phyloP scores from a whole-genome alignment of 345 rosid genomes.

The Cardamine occulta region DNA sequence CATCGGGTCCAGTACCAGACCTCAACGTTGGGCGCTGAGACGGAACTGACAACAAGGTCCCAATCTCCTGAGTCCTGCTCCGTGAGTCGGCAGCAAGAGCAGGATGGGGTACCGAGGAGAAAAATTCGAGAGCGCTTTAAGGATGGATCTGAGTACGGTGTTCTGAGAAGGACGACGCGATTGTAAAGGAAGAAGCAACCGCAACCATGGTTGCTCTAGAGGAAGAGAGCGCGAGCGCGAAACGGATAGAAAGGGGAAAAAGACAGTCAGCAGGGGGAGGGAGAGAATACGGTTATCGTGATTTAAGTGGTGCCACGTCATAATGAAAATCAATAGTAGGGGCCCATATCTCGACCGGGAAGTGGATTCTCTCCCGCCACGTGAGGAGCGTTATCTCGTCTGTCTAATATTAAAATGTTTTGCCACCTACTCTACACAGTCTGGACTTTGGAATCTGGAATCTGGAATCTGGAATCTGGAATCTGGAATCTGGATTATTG shows the following conservation, averaged over 20 bases:
- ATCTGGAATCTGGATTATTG: too few relatives aligned
- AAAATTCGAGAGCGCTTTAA: constrained; percentile 25
- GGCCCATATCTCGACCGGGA: not conserved
- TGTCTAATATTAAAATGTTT: not conserved
- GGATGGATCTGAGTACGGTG: constrained; percentile 25
- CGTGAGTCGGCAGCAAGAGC: constrained; percentile 5
- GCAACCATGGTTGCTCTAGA: constrained; percentile 49
- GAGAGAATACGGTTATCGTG: constrained; percentile 4
- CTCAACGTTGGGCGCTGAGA: constrained; percentile 56
- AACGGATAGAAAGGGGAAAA: not conserved
- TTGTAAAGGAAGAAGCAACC: constrained; percentile 50
- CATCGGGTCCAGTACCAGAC: constrained; percentile 65
- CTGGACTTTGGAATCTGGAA: too few relatives aligned
- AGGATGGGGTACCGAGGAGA: constrained; percentile 38
- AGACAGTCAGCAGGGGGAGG: not conserved
- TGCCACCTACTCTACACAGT: not conserved
- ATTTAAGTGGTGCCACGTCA: constrained; percentile 43
- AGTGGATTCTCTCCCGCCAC: constrained; percentile 27
- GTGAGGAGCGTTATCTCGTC: constrained; percentile 38
- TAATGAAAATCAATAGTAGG: constrained; percentile 20
- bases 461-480: too few relatives aligned
- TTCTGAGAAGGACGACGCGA: constrained; percentile 46
- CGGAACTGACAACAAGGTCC: constrained; percentile 50
- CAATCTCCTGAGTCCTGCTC: constrained; percentile 25
- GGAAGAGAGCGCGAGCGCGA: constrained; percentile 2